Base-by-base conservation (phyloP, 495 filamentous ascomycete genomes). In the Lophiotrema nucula region DNA sequence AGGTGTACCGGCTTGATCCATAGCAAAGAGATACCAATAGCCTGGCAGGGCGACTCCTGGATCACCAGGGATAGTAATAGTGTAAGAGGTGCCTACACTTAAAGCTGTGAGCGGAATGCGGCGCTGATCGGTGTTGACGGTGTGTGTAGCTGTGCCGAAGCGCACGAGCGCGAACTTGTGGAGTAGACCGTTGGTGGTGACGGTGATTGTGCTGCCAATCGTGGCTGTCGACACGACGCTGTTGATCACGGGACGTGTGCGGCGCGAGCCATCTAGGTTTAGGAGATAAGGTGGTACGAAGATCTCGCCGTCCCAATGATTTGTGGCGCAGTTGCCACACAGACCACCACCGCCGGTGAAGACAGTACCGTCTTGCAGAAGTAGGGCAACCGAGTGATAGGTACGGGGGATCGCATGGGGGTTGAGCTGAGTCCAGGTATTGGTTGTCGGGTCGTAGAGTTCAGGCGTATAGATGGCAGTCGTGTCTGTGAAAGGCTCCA, bases 41-140 rank as follows among this genome's bases (percentile, higher is more conserved):
- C 83, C 83, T 0, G 81, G 81, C 12, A 83, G 48, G 24, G 71
- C 53, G 47, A 84, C 67, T 2, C 82, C 81, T 1, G 78, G 43
- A 50, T 84, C 81, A 26, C 53, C 51, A 0, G 79, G 79, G 5
- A 82, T 54, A 1, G 47, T 57, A 23, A 77, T 47, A 0, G 61
- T 72, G 49, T 72, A 72, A 21, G 24, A 56, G 22, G 23, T 49
- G 2, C 55, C 65, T 12, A 38, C 61, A 13, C 23, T 46, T 3
- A 25, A 63, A 19, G 60, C 48, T 6, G 56, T 60, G 1, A 82
- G 69, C 1, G 73, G 69, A 39, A 84, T 70, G 2, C 81, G 76
- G 10, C 82, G 69, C 66, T 85, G 81, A 57, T 83, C 82, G 0
- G 79, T 84, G 60, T 85, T 78, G 41, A 85, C 75, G 1, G 79